Evolutionary conservation across 1,284 basidiomycete genomes (phyloP).

Genomic region (Irpex sp.): DNA sequence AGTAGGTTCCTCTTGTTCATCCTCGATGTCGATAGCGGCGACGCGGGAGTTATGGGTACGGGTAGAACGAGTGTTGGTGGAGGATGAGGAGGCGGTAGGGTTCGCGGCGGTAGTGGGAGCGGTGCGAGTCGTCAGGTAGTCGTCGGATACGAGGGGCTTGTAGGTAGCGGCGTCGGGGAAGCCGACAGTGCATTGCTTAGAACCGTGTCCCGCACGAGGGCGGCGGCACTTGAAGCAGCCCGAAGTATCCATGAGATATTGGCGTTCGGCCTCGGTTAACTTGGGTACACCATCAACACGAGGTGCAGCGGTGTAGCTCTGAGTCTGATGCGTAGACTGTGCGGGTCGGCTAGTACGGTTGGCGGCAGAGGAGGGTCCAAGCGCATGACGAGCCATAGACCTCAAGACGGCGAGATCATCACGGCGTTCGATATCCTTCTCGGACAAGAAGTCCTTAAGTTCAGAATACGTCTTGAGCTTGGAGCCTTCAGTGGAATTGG

Average conservation of each 20-base stretch:
- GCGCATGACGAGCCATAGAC: neutral
- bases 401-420: neutral
- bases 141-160: neutral
- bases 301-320: no score
- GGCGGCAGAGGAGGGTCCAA: neutral
- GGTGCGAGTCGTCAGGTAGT: neutral
- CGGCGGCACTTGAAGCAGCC: constrained; percentile 17
- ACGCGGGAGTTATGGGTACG: neutral
- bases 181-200: neutral
- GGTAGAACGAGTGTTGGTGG: neutral
- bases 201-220: constrained; percentile 10
- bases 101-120: neutral
- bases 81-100: neutral
- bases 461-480: neutral
- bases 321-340: no score
- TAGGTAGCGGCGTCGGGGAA: constrained; percentile 15
- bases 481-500: neutral
- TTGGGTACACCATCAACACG: constrained; percentile 1
- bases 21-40: neutral
- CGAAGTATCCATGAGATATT: constrained; percentile 3
- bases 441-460: neutral
- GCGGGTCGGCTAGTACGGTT: no score
- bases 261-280: constrained; percentile 6
- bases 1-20: neutral
- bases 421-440: neutral